Conservation (phyloP, 441 rosid genomes). For the Gossypium schwendimanii region DNA sequence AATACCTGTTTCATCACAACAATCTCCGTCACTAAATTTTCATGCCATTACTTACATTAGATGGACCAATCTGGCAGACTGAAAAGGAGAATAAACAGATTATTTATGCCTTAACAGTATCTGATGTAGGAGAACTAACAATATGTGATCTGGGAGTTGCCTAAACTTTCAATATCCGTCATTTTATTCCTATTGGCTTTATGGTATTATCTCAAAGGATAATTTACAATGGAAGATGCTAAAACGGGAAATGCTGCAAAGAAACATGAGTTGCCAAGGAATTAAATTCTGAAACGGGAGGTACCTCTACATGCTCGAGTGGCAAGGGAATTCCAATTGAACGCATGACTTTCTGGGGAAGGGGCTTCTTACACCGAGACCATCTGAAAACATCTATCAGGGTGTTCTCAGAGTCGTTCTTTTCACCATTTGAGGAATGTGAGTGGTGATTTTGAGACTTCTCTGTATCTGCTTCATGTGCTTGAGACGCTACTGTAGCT, state of each 20-base stretch:
- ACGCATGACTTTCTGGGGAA: slow-evolving; percentile 78
- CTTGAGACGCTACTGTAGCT: slow-evolving; percentile 39
- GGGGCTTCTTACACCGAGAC: slow-evolving; percentile 88
- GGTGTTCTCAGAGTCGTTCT: slow-evolving; percentile 47
- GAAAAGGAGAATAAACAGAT: neutral
- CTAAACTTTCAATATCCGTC: neutral
- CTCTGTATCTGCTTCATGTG: slow-evolving; percentile 53
- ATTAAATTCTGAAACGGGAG: neutral
- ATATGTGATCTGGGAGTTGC: neutral
- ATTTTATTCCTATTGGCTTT: neutral
- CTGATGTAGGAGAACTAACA: neutral
- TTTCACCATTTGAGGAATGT: slow-evolving; percentile 62
- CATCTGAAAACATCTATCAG: slow-evolving; percentile 79
- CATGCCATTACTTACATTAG: neutral
- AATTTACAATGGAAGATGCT: neutral
- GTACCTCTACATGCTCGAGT: slow-evolving; percentile 75
- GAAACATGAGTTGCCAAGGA: neutral
- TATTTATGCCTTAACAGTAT: neutral
- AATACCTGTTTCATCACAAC: slow-evolving; percentile 43
- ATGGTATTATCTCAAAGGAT: neutral
- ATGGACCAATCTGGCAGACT: neutral
- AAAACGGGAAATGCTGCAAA: neutral
- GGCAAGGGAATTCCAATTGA: slow-evolving; percentile 89
- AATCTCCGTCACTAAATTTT: neutral
- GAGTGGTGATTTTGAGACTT: slow-evolving; percentile 56